Evolutionary conservation across 2,329 filamentous ascomycete genomes (phyloP).

Genomic region (Coleophoma eucalyptorum): DNA sequence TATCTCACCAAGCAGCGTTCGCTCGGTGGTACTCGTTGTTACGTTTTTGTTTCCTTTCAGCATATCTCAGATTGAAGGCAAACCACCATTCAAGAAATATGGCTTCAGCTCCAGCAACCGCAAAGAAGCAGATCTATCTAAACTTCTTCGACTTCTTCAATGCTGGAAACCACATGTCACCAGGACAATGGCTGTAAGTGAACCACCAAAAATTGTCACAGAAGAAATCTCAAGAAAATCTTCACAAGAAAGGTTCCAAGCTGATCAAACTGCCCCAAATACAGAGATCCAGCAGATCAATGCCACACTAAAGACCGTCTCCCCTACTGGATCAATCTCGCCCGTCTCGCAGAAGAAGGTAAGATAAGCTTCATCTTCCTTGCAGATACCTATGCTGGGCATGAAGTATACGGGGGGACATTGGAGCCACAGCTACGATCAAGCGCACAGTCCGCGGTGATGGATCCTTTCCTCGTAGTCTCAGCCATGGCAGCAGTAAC

Average conservation of each 20-base stretch:
- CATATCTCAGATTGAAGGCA: too few species aligned
- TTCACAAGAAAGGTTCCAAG: too few species aligned
- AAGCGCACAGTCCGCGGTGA: neutral
- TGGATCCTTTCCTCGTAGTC: constrained; percentile 52
- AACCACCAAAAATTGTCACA: neutral
- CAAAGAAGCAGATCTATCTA: neutral
- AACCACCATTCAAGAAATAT: neutral
- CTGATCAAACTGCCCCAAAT: too few species aligned
- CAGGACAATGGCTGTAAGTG: neutral
- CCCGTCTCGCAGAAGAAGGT: neutral
- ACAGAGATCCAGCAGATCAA: neutral
- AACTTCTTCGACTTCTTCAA: neutral
- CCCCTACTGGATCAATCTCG: neutral
- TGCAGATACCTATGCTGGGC: neutral
- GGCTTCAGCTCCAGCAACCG: neutral
- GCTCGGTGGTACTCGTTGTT: too few species aligned
- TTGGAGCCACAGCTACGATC: neutral
- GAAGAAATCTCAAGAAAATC: too few species aligned
- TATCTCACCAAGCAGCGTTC: too few species aligned
- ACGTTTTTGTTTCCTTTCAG: too few species aligned
- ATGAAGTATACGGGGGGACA: neutral
- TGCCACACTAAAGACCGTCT: neutral
- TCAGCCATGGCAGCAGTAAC: constrained; percentile 65
- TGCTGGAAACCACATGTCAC: neutral
- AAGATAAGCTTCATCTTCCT: constrained; percentile 1